Base-by-base conservation (phyloP, 305 asterid species). In the Ruellia speciosa region DNA sequence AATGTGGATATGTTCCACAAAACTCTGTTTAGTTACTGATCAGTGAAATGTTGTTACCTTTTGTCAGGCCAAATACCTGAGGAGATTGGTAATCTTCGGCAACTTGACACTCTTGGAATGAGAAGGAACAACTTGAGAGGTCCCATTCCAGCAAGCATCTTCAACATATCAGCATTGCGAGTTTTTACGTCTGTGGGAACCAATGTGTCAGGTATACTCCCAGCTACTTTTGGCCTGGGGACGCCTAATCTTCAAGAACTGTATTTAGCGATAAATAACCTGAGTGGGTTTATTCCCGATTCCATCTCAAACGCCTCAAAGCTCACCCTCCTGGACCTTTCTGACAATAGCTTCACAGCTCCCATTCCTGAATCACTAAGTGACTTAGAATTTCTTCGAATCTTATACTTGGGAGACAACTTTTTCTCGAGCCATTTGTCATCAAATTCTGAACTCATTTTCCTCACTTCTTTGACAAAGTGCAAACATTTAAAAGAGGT, bases 311-410 rank as follows among this genome's bases (percentile, higher is more conserved):
- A 75, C 15, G 56, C 73, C 6, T 70, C 79, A 0, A 64, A 15
- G 14, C 74, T 79, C 65, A 70, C 18, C 9, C 3, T 19, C 0
- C 12, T 79, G 6, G 75, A 68, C 9, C 63, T 79, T 43, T 48
- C 66, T 0, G 0, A 0, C 58, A 79, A 79, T 60, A 46, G 37
- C 52, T 75, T 73, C 56, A 61, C 60, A 0, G 79, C 79, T 28
- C 59, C 58, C 8, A 61, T 78, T 60, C 79, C 81, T 15, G 50
- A 54, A 43, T 59, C 77, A 16, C 54, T 75, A 14, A 77, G 77
- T 19, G 57, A 68, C 50, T 57, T 75, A 49, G 43, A 61, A 49
- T 15, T 54, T 9, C 77, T 75, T 18, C 9, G 52, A 18, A 3
- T 48, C 39, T 35, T 79, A 2, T 7, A 20, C 52, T 61, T 75